Percentiles rank a stretch among this genome's conserved stretches.
Evolutionary conservation across 768 basidiomycete species (phyloP).

Genomic region (Suillus plorans): DNA sequence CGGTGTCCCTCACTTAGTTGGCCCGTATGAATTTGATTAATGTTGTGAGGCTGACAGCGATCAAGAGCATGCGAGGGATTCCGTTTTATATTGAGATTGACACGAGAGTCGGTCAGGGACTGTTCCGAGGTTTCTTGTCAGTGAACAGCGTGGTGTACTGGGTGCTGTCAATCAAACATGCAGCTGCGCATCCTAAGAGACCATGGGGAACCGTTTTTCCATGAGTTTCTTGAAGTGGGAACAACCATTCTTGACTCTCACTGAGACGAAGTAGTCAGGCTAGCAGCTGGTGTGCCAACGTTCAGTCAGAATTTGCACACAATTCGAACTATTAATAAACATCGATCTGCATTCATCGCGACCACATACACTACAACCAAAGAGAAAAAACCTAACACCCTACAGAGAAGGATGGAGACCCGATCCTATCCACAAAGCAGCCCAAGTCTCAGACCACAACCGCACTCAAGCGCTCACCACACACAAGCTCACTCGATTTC

Average conservation of each 20-base stretch:
- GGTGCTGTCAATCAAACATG: not conserved
- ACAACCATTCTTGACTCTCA: not conserved
- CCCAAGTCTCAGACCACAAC: constrained; percentile 5
- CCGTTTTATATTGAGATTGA: not conserved
- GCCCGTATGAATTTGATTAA: not conserved
- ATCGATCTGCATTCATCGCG: constrained; percentile 11
- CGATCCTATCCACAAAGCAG: constrained; percentile 9
- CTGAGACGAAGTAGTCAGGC: too few species aligned
- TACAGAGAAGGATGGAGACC: not conserved
- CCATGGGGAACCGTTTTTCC: not conserved
- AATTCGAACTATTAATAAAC: constrained; percentile 8
- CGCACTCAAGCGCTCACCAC: constrained; percentile 46
- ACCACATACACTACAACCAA: not conserved
- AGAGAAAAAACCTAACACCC: constrained; percentile 1
- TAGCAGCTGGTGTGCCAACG: too few species aligned
- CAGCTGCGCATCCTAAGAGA: not conserved
- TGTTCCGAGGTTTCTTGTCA: not conserved
- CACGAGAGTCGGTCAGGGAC: not conserved
- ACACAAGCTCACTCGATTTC: constrained; percentile 34
- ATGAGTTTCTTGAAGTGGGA: not conserved
- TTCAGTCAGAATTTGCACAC: not conserved
- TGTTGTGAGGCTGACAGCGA: not conserved
- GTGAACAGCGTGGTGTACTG: not conserved
- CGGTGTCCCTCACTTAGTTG: not conserved
- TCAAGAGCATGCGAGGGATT: not conserved